A percentile compares a stretch with the other conserved stretches of the same genome.
Evolutionary conservation across 805 yeast genomes (phyloP).

Genomic region (Helenozyma baotianmanensis): DNA sequence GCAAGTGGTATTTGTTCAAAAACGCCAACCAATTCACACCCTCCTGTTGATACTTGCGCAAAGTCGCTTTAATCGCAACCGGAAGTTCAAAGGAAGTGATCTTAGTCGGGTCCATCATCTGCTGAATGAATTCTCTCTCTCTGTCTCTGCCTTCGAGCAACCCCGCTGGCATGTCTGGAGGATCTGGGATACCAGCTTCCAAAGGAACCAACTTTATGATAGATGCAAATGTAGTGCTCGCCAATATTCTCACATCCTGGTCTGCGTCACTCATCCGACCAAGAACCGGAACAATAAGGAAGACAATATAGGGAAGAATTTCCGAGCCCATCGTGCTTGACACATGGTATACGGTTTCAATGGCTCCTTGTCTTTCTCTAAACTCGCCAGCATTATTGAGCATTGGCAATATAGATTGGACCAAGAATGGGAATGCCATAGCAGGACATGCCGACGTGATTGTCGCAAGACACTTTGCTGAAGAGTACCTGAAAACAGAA

Average conservation of each 20-base stretch:
- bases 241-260: conserved; percentile 78
- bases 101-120: conserved; percentile 96
- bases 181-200: conserved; percentile 96
- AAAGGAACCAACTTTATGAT: conserved; percentile 92
- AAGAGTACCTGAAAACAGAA: conserved; percentile 83
- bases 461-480: conserved; percentile 84
- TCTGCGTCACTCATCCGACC: conserved; percentile 98
- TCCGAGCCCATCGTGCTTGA: conserved; percentile 81
- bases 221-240: conserved; percentile 95
- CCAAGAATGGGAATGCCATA: conserved; percentile 69
- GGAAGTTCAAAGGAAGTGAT: conserved; percentile 86
- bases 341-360: conserved; percentile 84
- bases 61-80: conserved; percentile 84
- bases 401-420: conserved; percentile 75
- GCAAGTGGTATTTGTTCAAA: conserved; percentile 88
- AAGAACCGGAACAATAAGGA: conserved; percentile 89
- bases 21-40: conserved; percentile 98
- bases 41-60: conserved; percentile 94
- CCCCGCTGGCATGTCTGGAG: conserved; percentile 81
- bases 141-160: conserved; percentile 84
- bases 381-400: conserved; percentile 69
- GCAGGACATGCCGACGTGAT: conserved; percentile 68
- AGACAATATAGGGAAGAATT: conserved; percentile 90
- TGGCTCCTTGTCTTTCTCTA: conserved; percentile 84
- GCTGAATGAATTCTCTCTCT: conserved; percentile 91